Conservation (phyloP, 768 basidiomycete species). For the Zangia roseola region DNA sequence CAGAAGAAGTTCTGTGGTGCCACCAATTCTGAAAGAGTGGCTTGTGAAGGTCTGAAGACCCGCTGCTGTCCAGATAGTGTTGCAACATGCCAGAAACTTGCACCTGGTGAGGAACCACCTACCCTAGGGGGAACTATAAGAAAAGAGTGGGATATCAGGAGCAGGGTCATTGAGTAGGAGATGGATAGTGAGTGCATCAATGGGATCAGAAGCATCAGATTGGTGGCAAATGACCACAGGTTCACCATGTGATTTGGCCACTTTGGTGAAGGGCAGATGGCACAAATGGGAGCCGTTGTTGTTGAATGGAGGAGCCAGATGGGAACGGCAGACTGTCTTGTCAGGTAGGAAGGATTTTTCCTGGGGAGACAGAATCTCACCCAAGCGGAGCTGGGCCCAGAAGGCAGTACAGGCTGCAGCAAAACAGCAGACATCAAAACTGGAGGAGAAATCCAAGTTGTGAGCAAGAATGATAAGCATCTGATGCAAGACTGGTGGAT, state of each 20-base stretch:
- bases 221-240: conserved; percentile 36
- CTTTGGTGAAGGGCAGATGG: conserved; percentile 17
- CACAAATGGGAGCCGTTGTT: background rate
- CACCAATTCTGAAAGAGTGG: conserved; percentile 37
- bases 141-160: background rate
- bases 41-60: conserved; percentile 16
- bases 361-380: background rate
- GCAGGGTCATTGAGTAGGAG: conserved; percentile 3
- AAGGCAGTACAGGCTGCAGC: background rate
- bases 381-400: conserved; percentile 1
- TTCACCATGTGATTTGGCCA: conserved; percentile 22
- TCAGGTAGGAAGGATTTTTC: background rate
- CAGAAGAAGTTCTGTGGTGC: conserved; percentile 30
- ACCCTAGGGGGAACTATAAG: conserved; percentile 1
- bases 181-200: conserved; percentile 13
- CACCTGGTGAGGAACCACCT: conserved; percentile 11
- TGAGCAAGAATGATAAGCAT: background rate
- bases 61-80: conserved; percentile 21
- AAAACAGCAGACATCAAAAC: background rate
- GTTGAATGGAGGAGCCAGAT: background rate
- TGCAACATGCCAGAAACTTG: conserved; percentile 23
- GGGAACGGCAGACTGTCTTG: fast-evolving
- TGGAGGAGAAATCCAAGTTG: too few species aligned
- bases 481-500: background rate
- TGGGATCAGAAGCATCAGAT: conserved; percentile 16